These are phyloP conservation scores for Thoreauomyces humboldtii DNA, from an alignment of 192 early-diverging fungal genomes.

Conservation along the genomic window DNA sequence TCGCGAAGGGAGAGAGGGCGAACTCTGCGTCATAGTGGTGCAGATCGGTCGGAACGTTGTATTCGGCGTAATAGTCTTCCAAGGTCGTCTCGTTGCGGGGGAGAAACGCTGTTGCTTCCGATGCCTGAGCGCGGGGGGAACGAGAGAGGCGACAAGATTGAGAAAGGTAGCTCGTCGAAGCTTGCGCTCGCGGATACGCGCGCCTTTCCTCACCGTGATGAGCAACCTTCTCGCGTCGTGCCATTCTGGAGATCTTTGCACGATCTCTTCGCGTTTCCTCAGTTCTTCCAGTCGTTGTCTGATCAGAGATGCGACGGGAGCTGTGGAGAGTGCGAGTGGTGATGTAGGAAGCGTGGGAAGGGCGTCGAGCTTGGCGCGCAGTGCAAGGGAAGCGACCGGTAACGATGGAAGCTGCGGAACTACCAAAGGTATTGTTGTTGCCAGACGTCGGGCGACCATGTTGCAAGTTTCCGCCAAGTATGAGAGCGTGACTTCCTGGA, in stretches of 20 bases:
- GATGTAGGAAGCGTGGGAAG: neutral
- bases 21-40: neutral
- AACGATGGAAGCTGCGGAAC: neutral
- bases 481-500: too few species aligned
- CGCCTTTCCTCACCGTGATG: conserved; percentile 5
- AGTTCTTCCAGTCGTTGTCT: too few species aligned
- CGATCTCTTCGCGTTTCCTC: neutral
- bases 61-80: conserved; percentile 12
- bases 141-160: neutral
- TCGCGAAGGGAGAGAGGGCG: neutral
- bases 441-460: neutral
- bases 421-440: too few species aligned
- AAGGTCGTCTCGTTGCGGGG: neutral
- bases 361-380: neutral
- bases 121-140: conserved; percentile 7
- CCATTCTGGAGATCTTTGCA: conserved; percentile 13
- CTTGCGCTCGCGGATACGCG: neutral
- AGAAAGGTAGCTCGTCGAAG: neutral
- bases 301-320: conserved; percentile 13
- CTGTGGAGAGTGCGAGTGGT: neutral
- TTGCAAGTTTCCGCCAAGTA: too few species aligned
- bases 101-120: conserved; percentile 14
- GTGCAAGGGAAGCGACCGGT: neutral
- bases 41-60: neutral
- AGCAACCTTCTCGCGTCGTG: neutral